Base-by-base conservation (phyloP, 352 stramenopile species). In the Pythium aphanidermatum region DNA sequence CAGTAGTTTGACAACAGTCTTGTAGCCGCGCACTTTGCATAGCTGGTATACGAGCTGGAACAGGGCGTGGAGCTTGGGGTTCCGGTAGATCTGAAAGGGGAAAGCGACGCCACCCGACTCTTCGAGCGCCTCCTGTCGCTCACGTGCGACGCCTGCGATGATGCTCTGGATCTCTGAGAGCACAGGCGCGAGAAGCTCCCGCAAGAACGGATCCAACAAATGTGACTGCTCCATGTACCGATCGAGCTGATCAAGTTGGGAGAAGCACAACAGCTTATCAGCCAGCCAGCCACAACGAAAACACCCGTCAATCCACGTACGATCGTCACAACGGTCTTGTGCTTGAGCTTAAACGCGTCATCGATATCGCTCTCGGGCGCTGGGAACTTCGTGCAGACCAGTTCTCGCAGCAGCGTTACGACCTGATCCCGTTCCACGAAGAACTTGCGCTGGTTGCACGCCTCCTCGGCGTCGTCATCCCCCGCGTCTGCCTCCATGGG, bases 1-100 rank as follows among this genome's bases (percentile, higher is more conserved):
- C 31, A 99, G 61, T 27, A 98, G 74, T 52, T 96, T 96, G 45
- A 98, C 78, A 21, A 99, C 69, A 10, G 83, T 91, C 75, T 99
- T 99, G 65, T 85, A 91, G 17, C 96, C 96, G 25, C 96, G 84
- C 21, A 98, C 92, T 70, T 98, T 98, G 55, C 87, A 98, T 20
- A 99, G 54, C 13, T 95, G 68, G 70, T 98, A 99, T 8, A 99
- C 55, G n/a, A 96, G 33, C 60, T 92, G 77, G 65, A 95, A 95
- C 8, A 96, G 57, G 32, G 66, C 71, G 63, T 97, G 83, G 16
- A 97, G 63, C 41, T 68, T 73, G 24, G 69, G 70, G 35, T 86
- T 71, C 35, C 41, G 55, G 52, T 83, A 94, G 12, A 92, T 61
- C 53, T 94, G 78, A 29, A 79, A 92, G 2, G 82, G 74, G 52